Conservation (phyloP, 1,284 basidiomycete species). For the Uromyces viciae-fabae region DNA sequence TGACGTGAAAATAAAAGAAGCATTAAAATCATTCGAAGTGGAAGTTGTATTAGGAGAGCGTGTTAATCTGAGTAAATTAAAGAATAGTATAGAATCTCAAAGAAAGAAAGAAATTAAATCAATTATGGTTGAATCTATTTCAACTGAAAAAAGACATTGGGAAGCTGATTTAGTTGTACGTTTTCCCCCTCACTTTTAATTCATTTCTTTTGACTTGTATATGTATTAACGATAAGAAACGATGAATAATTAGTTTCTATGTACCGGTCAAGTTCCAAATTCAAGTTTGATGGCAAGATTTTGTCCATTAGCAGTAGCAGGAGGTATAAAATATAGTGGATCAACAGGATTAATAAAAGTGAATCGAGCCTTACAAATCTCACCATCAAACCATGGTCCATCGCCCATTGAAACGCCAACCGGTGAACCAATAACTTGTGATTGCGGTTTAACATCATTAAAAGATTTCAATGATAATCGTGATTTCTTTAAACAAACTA, state of each 20-base stretch:
- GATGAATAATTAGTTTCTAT: slow-evolving; percentile 28
- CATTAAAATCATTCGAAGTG: background rate
- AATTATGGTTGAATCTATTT: slow-evolving; percentile 10
- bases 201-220: background rate
- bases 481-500: background rate
- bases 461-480: background rate
- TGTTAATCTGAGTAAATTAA: slow-evolving; percentile 27
- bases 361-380: slow-evolving; percentile 27
- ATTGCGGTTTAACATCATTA: slow-evolving; percentile 1
- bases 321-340: background rate
- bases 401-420: slow-evolving; percentile 26
- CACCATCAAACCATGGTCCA: slow-evolving; percentile 20
- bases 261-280: slow-evolving; percentile 39
- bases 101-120: background rate
- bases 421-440: background rate
- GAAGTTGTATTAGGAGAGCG: slow-evolving; percentile 19
- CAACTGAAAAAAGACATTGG: background rate
- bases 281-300: slow-evolving; percentile 31
- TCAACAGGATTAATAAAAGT: slow-evolving; percentile 25
- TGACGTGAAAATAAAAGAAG: slow-evolving; percentile 16
- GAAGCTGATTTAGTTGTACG: slow-evolving; percentile 37
- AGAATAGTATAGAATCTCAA: background rate
- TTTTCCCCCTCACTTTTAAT: background rate
- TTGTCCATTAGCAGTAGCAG: slow-evolving; percentile 40
- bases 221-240: background rate